A percentile compares a stretch with the other conserved stretches of the same genome.
These are phyloP conservation scores for Fusarium sp. DNA, from an alignment of 2,329 filamentous ascomycete species.

Conservation along the genomic window DNA sequence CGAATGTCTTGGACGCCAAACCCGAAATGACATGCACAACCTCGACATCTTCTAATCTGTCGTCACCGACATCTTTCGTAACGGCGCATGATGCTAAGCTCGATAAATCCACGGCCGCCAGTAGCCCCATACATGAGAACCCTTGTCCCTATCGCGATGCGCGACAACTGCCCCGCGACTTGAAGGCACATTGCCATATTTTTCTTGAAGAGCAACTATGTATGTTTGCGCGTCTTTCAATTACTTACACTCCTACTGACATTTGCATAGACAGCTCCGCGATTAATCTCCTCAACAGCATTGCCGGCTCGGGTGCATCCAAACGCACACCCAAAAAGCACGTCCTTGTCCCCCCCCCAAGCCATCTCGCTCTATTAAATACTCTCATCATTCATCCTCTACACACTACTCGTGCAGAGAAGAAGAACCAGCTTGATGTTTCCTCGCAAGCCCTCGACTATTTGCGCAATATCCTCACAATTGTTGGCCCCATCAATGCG, in stretches of 20 bases:
- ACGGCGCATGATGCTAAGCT: constrained; percentile 51
- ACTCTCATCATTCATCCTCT: constrained; percentile 86
- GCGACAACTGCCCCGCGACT: constrained; percentile 70
- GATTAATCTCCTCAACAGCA: constrained; percentile 73
- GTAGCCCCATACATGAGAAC: constrained; percentile 51
- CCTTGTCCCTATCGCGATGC: constrained; percentile 65
- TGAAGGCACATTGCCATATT: constrained; percentile 76
- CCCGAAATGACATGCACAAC: constrained; percentile 42
- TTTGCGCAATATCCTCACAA: constrained; percentile 73
- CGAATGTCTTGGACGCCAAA: constrained; percentile 33
- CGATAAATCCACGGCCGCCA: constrained; percentile 54
- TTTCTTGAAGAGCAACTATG: constrained; percentile 82
- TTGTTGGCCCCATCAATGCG: constrained; percentile 78
- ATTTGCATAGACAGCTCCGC: constrained; percentile 56
- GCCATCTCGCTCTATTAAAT: constrained; percentile 81
- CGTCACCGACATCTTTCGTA: constrained; percentile 55
- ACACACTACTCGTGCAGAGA: constrained; percentile 79
- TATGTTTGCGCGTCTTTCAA: constrained; percentile 52
- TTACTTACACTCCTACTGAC: constrained; percentile 4
- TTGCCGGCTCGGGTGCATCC: constrained; percentile 68
- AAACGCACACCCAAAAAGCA: constrained; percentile 54
- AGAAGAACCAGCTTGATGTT: constrained; percentile 71
- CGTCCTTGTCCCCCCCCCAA: constrained; percentile 75
- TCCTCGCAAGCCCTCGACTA: constrained; percentile 77
- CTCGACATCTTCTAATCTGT: constrained; percentile 44